phyloP scores from a whole-genome alignment of 2,329 filamentous ascomycete genomes.

The Aspergillus chevalieri region DNA sequence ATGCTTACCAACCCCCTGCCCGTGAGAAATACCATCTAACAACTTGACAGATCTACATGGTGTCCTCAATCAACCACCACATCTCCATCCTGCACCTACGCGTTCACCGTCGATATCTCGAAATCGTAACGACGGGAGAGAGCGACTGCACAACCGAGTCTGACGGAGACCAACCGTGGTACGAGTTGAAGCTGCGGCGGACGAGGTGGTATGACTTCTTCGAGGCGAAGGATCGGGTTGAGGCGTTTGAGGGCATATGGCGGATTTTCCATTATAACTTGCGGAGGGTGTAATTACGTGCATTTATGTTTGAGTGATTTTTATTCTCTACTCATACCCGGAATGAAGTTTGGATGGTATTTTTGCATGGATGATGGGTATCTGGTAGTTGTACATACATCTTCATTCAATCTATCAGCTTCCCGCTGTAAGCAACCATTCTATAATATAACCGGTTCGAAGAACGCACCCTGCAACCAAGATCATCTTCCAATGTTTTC shows the following conservation, averaged over 20 bases:
- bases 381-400: no score
- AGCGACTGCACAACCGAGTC: constrained; percentile 19
- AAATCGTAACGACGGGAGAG: constrained; percentile 46
- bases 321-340: neutral
- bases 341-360: no score
- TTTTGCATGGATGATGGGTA: no score
- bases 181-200: constrained; percentile 48
- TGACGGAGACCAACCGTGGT: constrained; percentile 40
- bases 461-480: no score
- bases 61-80: constrained; percentile 59
- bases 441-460: no score
- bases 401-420: no score
- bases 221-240: constrained; percentile 46
- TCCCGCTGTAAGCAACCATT: no score
- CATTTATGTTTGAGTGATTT: neutral
- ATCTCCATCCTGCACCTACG: constrained; percentile 54
- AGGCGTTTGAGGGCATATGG: constrained; percentile 54
- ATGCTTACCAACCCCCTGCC: constrained; percentile 19
- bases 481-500: no score
- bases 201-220: constrained; percentile 57
- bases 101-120: constrained; percentile 52
- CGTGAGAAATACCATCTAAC: constrained; percentile 4
- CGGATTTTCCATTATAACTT: constrained; percentile 51
- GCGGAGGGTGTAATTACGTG: constrained; percentile 17
- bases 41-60: constrained; percentile 49